Conservation (phyloP, 2,329 filamentous ascomycete species). For the Colletotrichum magnum region DNA sequence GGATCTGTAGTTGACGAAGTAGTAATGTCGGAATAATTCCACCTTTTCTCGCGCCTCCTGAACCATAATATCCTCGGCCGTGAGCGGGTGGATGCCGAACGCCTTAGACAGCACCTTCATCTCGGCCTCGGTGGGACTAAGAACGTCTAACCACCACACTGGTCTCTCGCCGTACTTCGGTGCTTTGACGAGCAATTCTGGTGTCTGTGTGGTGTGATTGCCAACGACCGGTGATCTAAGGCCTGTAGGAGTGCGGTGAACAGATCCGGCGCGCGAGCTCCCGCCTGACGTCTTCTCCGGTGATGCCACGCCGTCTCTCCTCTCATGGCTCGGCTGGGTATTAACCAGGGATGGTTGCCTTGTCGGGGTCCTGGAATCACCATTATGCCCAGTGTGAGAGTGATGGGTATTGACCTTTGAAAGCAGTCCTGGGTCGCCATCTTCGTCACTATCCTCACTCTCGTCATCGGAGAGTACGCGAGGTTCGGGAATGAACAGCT, state of each 20-base stretch:
- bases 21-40: slow-evolving; percentile 96
- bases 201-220: slow-evolving; percentile 46
- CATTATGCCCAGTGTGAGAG: slow-evolving; percentile 51
- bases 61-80: slow-evolving; percentile 96
- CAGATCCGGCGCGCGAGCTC: slow-evolving; percentile 54
- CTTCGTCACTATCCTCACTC: slow-evolving; percentile 71
- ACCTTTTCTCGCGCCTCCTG: slow-evolving; percentile 98
- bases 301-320: slow-evolving; percentile 47
- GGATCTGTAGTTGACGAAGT: slow-evolving; percentile 98
- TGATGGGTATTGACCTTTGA: slow-evolving; percentile 41
- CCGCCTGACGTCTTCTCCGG: slow-evolving; percentile 50
- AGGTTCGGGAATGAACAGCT: slow-evolving; percentile 92
- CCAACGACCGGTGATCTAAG: slow-evolving; percentile 53
- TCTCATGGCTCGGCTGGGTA: slow-evolving; percentile 46
- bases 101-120: slow-evolving; percentile 95
- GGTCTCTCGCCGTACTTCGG: slow-evolving; percentile 84
- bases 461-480: slow-evolving; percentile 81
- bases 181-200: slow-evolving; percentile 56
- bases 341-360: slow-evolving; percentile 61
- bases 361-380: slow-evolving; percentile 60
- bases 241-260: slow-evolving; percentile 63
- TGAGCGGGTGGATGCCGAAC: slow-evolving; percentile 96
- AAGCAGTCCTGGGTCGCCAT: slow-evolving; percentile 24
- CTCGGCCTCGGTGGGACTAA: slow-evolving; percentile 91
- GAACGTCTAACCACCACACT: slow-evolving; percentile 96